A percentile compares a stretch with the other conserved stretches of the same genome.
Conservation (phyloP, 257 asterid genomes). For the Solanum habrochaites region DNA sequence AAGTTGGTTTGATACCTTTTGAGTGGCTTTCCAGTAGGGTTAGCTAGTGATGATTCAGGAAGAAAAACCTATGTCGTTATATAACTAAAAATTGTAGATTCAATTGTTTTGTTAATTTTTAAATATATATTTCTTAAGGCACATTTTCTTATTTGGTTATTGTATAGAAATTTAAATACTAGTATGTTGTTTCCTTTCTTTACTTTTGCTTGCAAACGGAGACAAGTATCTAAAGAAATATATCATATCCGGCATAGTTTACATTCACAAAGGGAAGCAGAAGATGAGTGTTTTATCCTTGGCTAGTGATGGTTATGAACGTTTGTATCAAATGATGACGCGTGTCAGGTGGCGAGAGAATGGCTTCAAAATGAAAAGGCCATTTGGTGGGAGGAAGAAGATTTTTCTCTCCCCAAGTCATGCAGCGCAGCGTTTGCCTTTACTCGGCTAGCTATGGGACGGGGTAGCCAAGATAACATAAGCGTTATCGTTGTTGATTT, state of each 20-base stretch:
- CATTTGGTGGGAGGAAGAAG: neutral
- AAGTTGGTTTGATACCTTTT: no score
- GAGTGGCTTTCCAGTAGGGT: no score
- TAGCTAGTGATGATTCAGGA: no score
- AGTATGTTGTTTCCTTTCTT: neutral
- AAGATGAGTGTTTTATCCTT: conserved; percentile 7
- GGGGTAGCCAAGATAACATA: neutral
- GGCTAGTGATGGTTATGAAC: conserved; percentile 14
- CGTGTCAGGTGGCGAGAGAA: neutral
- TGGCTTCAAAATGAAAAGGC: neutral
- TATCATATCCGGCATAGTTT: neutral
- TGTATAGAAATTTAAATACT: no score
- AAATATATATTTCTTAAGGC: no score
- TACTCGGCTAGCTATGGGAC: neutral
- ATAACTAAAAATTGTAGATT: no score
- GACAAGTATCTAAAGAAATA: neutral
- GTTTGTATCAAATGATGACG: conserved; percentile 1
- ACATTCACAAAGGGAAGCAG: neutral
- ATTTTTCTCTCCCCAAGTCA: neutral
- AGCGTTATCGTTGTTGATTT: conserved; percentile 4
- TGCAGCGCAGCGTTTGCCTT: neutral
- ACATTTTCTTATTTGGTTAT: no score
- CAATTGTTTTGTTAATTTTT: no score
- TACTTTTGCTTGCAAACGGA: neutral
- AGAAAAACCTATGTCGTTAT: no score